Conservation (phyloP, 2,329 filamentous ascomycete species). For the Scolecobasidium constrictum region DNA sequence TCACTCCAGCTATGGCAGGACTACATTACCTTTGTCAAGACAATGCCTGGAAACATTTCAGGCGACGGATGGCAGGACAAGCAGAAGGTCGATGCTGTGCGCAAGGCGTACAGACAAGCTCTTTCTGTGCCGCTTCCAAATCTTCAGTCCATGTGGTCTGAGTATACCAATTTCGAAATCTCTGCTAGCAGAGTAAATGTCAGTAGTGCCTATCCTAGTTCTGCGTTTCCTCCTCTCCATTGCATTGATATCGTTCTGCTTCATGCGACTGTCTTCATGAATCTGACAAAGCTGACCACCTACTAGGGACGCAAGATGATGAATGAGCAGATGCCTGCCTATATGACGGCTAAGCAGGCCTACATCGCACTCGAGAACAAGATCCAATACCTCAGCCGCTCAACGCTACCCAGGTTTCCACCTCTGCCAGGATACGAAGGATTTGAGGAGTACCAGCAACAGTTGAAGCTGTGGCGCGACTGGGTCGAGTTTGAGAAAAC, state of each 20-base stretch:
- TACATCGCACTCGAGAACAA: slow-evolving; percentile 87
- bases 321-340: slow-evolving; percentile 82
- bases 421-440: slow-evolving; percentile 81
- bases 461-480: slow-evolving; percentile 80
- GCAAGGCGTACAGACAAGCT: slow-evolving; percentile 85
- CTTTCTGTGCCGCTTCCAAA: slow-evolving; percentile 77
- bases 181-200: slow-evolving; percentile 84
- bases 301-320: slow-evolving; percentile 83
- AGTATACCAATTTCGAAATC: slow-evolving; percentile 96
- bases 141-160: slow-evolving; percentile 83
- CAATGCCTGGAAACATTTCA: slow-evolving; percentile 72
- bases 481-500: slow-evolving; percentile 96
- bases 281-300: slow-evolving; percentile 10
- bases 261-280: neutral
- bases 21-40: slow-evolving; percentile 88
- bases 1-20: slow-evolving; percentile 86
- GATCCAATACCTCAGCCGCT: slow-evolving; percentile 63
- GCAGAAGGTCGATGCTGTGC: slow-evolving; percentile 91
- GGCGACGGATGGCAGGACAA: slow-evolving; percentile 90
- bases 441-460: slow-evolving; percentile 69
- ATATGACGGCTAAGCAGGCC: slow-evolving; percentile 91
- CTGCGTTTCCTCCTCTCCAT: neutral
- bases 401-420: slow-evolving; percentile 68
- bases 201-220: slow-evolving; percentile 24
- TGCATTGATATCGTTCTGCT: slow-evolving; percentile 11